These are phyloP conservation scores for Lagenidium sp. DNA, from an alignment of 352 stramenopile genomes.

Conservation along the genomic window DNA sequence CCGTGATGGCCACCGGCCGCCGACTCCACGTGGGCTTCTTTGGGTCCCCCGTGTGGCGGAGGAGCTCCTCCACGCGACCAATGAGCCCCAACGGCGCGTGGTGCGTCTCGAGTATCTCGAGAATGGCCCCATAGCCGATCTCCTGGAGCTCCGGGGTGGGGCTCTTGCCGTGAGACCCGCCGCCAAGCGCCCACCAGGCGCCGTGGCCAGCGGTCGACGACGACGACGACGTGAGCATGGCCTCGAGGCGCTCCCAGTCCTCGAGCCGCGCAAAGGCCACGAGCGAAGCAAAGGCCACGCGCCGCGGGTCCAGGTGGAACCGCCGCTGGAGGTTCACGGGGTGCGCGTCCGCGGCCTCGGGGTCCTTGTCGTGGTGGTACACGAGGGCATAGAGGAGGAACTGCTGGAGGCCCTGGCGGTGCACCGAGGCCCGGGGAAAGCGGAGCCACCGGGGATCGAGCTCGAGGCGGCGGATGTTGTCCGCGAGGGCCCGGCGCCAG, in stretches of 20 bases:
- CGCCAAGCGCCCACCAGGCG: conserved; percentile 10
- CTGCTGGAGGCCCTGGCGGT: conserved; percentile 40
- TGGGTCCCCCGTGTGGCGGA: conserved; percentile 41
- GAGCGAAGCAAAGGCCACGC: conserved; percentile 41
- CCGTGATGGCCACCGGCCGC: too few species aligned
- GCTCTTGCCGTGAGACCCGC: too few species aligned
- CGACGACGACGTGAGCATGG: conserved; percentile 24
- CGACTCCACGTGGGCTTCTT: too few species aligned
- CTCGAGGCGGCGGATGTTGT: conserved; percentile 54
- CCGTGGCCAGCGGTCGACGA: conserved; percentile 10
- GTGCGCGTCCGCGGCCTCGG: conserved; percentile 15
- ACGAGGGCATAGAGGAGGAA: conserved; percentile 56
- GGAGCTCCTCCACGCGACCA: conserved; percentile 25
- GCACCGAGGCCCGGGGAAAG: conserved; percentile 40
- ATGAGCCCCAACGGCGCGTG: conserved; percentile 37
- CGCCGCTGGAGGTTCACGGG: conserved; percentile 22
- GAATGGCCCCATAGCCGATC: conserved; percentile 62
- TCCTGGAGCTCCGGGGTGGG: too few species aligned
- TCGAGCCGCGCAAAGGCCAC: conserved; percentile 29
- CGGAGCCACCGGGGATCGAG: conserved; percentile 45
- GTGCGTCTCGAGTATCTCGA: conserved; percentile 46
- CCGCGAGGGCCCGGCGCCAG: conserved; percentile 51
- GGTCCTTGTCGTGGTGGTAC: conserved; percentile 36
- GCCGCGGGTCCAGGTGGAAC: conserved; percentile 41
- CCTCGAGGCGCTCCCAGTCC: conserved; percentile 48